Evolutionary conservation across 345 rosid species (phyloP).

Genomic region (Salix dunnii): DNA sequence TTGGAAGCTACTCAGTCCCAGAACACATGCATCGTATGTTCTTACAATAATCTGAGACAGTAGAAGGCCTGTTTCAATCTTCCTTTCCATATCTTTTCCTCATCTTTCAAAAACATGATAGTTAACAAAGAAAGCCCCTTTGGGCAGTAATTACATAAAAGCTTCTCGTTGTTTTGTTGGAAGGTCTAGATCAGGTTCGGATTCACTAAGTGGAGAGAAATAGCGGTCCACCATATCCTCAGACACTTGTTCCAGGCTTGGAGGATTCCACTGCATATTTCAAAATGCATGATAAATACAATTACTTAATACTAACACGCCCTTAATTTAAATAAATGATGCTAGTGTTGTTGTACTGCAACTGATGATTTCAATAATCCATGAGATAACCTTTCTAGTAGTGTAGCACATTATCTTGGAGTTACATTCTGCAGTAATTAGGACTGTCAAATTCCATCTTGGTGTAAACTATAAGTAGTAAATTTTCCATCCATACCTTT

Average conservation of each 20-base stretch:
- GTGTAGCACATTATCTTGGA: neutral
- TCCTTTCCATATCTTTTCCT: neutral
- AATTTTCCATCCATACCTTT: constrained; percentile 43
- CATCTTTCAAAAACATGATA: neutral
- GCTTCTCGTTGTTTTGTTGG: constrained; percentile 83
- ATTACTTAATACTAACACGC: neutral
- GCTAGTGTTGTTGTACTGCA: neutral
- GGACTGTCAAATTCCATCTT: neutral
- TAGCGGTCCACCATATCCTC: constrained; percentile 79
- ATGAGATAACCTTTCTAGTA: neutral
- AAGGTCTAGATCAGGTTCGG: constrained; percentile 70
- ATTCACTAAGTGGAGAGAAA: constrained; percentile 49
- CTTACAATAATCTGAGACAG: neutral
- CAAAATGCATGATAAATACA: neutral
- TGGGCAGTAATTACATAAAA: constrained; percentile 16
- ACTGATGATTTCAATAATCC: neutral
- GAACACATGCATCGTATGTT: neutral
- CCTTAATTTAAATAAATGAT: neutral
- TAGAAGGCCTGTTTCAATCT: neutral
- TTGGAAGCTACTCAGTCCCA: neutral
- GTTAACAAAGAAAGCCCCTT: neutral
- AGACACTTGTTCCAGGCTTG: constrained; percentile 60
- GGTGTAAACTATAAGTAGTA: neutral
- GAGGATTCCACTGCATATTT: constrained; percentile 78
- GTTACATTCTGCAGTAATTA: neutral